phyloP scores from a whole-genome alignment of 2,329 filamentous ascomycete genomes.

The Ophiocordyceps sinensis region DNA sequence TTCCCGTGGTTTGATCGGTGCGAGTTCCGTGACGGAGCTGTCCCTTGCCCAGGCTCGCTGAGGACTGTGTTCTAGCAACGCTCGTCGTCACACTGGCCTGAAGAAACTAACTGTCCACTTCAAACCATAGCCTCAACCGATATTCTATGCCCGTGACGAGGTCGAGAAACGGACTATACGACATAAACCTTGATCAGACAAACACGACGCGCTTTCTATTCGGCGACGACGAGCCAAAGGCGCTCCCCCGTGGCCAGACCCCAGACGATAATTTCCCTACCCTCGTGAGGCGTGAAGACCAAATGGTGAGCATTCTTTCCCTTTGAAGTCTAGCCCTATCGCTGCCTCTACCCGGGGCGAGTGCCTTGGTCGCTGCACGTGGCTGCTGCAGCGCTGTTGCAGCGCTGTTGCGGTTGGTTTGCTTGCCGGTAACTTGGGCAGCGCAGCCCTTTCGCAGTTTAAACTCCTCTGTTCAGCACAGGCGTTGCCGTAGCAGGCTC shows the following conservation, averaged over 20 bases:
- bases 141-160: conserved; percentile 86
- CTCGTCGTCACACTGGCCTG: not conserved
- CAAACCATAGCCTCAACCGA: conserved; percentile 54
- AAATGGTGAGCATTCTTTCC: conserved; percentile 29
- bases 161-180: conserved; percentile 51
- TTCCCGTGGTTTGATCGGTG: too few relatives aligned
- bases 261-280: conserved; percentile 81
- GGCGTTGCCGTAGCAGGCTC: too few relatives aligned
- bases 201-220: conserved; percentile 81
- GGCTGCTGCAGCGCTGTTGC: not conserved
- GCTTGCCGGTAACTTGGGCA: not conserved
- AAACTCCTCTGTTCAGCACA: too few relatives aligned
- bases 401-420: not conserved
- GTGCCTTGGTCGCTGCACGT: not conserved
- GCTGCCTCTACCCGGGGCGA: not conserved
- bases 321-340: not conserved
- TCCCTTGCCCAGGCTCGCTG: too few relatives aligned
- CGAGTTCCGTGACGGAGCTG: too few relatives aligned
- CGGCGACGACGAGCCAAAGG: conserved; percentile 56
- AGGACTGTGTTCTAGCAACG: not conserved
- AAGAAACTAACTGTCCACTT: conserved; percentile 7
- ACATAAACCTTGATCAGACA: conserved; percentile 62
- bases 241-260: conserved; percentile 32
- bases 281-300: conserved; percentile 50
- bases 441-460: too few relatives aligned